Evolutionary conservation across 192 early-diverging fungal genomes (phyloP), one percentile per base, ranked within the genome.

Genomic region (Kappamyces sp.): DNA sequence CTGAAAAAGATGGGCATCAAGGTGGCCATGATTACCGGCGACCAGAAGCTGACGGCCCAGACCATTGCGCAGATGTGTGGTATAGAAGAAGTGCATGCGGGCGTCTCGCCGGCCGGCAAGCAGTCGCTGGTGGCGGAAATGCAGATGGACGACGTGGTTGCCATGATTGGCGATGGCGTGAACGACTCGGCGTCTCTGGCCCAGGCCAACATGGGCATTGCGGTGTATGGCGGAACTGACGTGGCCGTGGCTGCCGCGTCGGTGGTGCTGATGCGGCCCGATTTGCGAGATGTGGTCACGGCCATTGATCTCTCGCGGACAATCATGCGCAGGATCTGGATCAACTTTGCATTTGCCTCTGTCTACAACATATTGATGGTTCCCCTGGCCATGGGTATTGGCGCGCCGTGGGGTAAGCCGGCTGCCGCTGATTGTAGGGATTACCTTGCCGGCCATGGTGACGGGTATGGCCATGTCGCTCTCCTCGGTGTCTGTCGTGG

Each of bases 131-230:
- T 98, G 1, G 66, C 74, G 51, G 63, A 66, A 12, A 65, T 97
- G 74, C 91, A 94, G 58, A n/a, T 53, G 10, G 67, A 76, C 8
- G 62, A 64, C 2, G 49, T 67, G 23, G 87, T 93, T 0, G 95
- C 93, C 3, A 93, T 98, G 90, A 87, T 96, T 1, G 95, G 95
- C 9, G 95, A 98, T 66, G 95, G 95, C 40, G 86, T 94, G 65
- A 98, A 98, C 59, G 95, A 98, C 60, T 90, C 92, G 5, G 92
- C 92, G 15, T 88, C 91, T 5, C 69, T 98, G 52, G 93, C 90
- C 15, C 78, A 80, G 53, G 77, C 88, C 5, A 83, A 96, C 60
- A 69, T 98, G 9, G 93, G 93, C 0, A 89, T 98, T 63, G 90
- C 92, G 0, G 69, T 96, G 33, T 86, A 83, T 55, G 88, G 86